Evolutionary conservation across 352 stramenopile genomes (phyloP).

Genomic region (Globisporangium solare): DNA sequence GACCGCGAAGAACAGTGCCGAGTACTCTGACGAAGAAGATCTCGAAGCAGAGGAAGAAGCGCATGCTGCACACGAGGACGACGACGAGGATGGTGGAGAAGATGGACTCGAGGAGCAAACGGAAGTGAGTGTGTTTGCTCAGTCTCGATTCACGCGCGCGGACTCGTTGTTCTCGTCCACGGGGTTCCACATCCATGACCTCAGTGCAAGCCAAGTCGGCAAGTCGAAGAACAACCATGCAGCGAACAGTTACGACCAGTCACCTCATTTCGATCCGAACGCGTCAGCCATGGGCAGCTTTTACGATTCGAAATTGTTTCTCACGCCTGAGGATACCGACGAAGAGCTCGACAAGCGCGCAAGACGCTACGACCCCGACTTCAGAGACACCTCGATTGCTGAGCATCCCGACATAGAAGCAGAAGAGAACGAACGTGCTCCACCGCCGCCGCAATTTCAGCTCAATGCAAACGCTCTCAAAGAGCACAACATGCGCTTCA

Average conservation of each 20-base stretch:
- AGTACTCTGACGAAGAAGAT: conserved; percentile 26
- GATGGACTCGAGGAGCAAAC: conserved; percentile 54
- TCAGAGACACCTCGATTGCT: conserved; percentile 1
- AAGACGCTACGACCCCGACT: conserved; percentile 29
- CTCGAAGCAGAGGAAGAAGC: conserved; percentile 10
- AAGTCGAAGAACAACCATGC: not conserved
- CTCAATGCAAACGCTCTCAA: conserved; percentile 5
- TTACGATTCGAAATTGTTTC: conserved; percentile 26
- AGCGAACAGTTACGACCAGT: conserved; percentile 1
- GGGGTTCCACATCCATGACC: conserved; percentile 27
- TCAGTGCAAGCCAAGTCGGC: not conserved
- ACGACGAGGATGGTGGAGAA: conserved; percentile 15
- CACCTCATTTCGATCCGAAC: conserved; percentile 11
- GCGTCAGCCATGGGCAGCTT: conserved; percentile 23
- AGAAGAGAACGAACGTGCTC: not conserved
- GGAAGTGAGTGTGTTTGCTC: conserved; percentile 47
- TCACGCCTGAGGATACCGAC: conserved; percentile 28
- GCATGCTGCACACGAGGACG: conserved; percentile 19
- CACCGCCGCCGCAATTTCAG: conserved; percentile 2
- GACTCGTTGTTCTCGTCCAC: conserved; percentile 27
- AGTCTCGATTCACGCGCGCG: conserved; percentile 46
- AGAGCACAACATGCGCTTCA: conserved; percentile 10
- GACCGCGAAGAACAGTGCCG: conserved; percentile 11
- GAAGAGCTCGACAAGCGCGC: conserved; percentile 32
- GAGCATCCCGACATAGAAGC: not conserved